Evolutionary conservation across 1,139 yeast species (phyloP).

Genomic region (Maudiozyma humilis): DNA sequence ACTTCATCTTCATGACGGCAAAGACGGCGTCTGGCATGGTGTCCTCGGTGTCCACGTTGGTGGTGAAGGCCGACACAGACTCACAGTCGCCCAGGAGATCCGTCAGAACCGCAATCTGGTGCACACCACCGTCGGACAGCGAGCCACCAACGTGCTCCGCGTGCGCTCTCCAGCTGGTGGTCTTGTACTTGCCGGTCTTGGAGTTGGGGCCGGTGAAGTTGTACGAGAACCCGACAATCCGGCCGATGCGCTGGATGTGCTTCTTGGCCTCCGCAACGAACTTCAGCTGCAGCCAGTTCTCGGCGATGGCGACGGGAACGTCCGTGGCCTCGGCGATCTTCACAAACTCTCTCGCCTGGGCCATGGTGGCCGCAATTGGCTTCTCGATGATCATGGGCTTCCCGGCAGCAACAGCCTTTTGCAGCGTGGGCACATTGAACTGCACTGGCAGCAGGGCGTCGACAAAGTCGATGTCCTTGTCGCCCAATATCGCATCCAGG

Average conservation of each 20-base stretch:
- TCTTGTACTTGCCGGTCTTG: slow-evolving; percentile 52
- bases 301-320: slow-evolving; percentile 68
- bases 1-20: slow-evolving; percentile 53
- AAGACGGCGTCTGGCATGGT: slow-evolving; percentile 77
- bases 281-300: slow-evolving; percentile 72
- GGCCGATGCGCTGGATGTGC: slow-evolving; percentile 63
- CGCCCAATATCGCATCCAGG: slow-evolving; percentile 59
- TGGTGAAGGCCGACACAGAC: slow-evolving; percentile 62
- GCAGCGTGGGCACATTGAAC: slow-evolving; percentile 57
- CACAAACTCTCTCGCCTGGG: slow-evolving; percentile 74
- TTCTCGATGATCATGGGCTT: slow-evolving; percentile 81
- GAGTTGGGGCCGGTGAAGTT: slow-evolving; percentile 76
- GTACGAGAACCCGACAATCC: slow-evolving; percentile 66
- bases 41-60: slow-evolving; percentile 62
- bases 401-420: slow-evolving; percentile 50
- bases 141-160: slow-evolving; percentile 91
- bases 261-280: slow-evolving; percentile 47
- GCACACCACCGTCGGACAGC: slow-evolving; percentile 91
- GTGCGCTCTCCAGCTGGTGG: slow-evolving; percentile 74
- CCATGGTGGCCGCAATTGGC: slow-evolving; percentile 80
- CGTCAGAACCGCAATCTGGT: slow-evolving; percentile 78
- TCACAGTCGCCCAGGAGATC: slow-evolving; percentile 69
- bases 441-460: slow-evolving; percentile 87
- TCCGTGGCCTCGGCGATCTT: slow-evolving; percentile 48
- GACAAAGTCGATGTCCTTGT: slow-evolving; percentile 58